phyloP scores from a whole-genome alignment of 1,284 basidiomycete species.

The Fomes fomentarius region DNA sequence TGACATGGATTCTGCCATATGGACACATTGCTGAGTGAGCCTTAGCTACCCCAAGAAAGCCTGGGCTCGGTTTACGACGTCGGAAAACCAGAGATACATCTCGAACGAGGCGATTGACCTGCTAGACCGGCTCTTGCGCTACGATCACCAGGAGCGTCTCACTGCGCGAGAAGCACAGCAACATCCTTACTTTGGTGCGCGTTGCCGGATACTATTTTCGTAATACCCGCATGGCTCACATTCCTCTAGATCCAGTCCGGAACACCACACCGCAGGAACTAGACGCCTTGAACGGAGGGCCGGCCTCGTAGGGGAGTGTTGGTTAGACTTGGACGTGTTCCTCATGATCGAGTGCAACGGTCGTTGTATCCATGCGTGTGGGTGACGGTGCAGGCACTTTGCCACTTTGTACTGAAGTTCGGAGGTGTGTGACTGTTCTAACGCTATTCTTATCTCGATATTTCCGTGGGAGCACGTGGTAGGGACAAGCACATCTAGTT shows the following conservation, averaged over 20 bases:
- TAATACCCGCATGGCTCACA: conserved; percentile 28
- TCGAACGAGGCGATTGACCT: conserved; percentile 99
- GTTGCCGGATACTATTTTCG: conserved; percentile 3
- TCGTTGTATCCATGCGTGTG: conserved; percentile 17
- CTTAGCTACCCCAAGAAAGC: conserved; percentile 88
- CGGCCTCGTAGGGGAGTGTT: conserved; percentile 54
- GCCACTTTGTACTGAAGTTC: conserved; percentile 19
- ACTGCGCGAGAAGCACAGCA: conserved; percentile 91
- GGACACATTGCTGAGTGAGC: conserved; percentile 10
- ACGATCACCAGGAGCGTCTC: conserved; percentile 96
- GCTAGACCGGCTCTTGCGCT: conserved; percentile 93
- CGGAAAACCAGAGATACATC: conserved; percentile 96
- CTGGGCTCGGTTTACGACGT: conserved; percentile 92
- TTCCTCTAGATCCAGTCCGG: conserved; percentile 60
- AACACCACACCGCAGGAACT: conserved; percentile 53
- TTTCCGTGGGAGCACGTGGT: conserved; percentile 13
- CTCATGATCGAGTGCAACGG: conserved; percentile 8
- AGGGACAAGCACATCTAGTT: conserved; percentile 2
- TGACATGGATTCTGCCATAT: conserved; percentile 10
- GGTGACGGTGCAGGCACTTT: conserved; percentile 17
- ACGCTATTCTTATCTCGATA: conserved; percentile 24
- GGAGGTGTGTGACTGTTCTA: conserved; percentile 24
- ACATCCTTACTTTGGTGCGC: conserved; percentile 86
- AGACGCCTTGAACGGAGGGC: conserved; percentile 80
- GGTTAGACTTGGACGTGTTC: conserved; percentile 4